A percentile compares a stretch with the other conserved stretches of the same genome.
phyloP scores from a whole-genome alignment of 441 rosid genomes.

The Brassica hybrid region DNA sequence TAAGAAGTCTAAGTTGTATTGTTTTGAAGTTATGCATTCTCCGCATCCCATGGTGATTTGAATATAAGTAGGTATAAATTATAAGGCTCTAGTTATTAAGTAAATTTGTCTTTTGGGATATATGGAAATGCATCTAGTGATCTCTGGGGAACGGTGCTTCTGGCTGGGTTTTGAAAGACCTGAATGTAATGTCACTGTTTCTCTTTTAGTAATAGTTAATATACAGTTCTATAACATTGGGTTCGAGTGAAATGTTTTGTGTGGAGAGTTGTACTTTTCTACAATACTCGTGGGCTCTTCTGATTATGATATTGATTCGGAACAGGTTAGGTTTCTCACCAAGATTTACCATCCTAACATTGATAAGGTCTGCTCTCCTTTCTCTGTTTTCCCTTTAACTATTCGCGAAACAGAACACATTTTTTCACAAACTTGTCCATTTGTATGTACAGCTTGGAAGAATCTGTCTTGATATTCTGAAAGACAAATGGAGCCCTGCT shows the following conservation, averaged over 20 bases:
- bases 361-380: conserved; percentile 61
- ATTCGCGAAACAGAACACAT: neutral
- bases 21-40: neutral
- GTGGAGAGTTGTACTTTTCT: neutral
- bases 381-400: no score
- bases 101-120: neutral
- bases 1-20: neutral
- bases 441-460: conserved; percentile 74
- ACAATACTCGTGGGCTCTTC: neutral
- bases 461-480: conserved; percentile 94
- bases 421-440: conserved; percentile 2
- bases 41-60: conserved; percentile 2
- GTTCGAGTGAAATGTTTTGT: conserved; percentile 4
- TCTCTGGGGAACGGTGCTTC: neutral
- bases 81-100: conserved; percentile 14
- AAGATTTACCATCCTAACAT: conserved; percentile 95
- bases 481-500: conserved; percentile 99
- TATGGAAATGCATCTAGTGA: neutral
- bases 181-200: neutral
- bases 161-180: neutral
- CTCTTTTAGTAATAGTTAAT: neutral
- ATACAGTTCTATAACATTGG: neutral
- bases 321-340: conserved; percentile 91
- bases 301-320: conserved; percentile 3
- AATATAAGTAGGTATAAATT: neutral